Evolutionary conservation across 1,284 basidiomycete species (phyloP).

Genomic region (Cutaneotrichosporon daszewskae): DNA sequence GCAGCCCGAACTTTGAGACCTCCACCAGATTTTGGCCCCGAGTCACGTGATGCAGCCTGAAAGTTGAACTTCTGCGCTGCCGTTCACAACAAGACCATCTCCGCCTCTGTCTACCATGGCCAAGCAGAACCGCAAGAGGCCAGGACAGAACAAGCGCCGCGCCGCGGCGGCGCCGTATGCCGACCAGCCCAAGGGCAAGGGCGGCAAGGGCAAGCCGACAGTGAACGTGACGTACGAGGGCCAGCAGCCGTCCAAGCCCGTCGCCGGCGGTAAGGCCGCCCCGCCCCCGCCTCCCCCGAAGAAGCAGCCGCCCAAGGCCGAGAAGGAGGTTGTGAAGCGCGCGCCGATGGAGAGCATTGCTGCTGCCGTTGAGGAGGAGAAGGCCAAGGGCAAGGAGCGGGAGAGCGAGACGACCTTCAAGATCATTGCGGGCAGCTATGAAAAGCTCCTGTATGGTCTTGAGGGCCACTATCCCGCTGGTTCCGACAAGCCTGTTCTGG

Average conservation of each 20-base stretch:
- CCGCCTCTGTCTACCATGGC: slow-evolving; percentile 21
- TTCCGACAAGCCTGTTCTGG: slow-evolving; percentile 49
- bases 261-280: background rate
- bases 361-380: slow-evolving; percentile 3
- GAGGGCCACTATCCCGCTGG: slow-evolving; percentile 54
- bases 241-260: slow-evolving; percentile 4
- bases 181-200: slow-evolving; percentile 17
- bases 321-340: slow-evolving; percentile 1
- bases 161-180: slow-evolving; percentile 17
- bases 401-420: slow-evolving; percentile 57
- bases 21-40: no score
- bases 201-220: slow-evolving; percentile 24
- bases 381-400: slow-evolving; percentile 20
- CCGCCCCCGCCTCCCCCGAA: slow-evolving; percentile 2
- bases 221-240: slow-evolving; percentile 40
- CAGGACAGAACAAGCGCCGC: slow-evolving; percentile 15
- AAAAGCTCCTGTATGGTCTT: slow-evolving; percentile 89
- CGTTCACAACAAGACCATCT: no score
- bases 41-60: slow-evolving; percentile 4
- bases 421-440: slow-evolving; percentile 85
- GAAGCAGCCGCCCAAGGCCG: slow-evolving; percentile 1
- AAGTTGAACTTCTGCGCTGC: no score
- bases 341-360: slow-evolving; percentile 23
- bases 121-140: slow-evolving; percentile 27
- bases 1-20: no score